These are phyloP conservation scores for Pythium phragmiticola DNA, from an alignment of 352 stramenopile species.

Conservation along the genomic window DNA sequence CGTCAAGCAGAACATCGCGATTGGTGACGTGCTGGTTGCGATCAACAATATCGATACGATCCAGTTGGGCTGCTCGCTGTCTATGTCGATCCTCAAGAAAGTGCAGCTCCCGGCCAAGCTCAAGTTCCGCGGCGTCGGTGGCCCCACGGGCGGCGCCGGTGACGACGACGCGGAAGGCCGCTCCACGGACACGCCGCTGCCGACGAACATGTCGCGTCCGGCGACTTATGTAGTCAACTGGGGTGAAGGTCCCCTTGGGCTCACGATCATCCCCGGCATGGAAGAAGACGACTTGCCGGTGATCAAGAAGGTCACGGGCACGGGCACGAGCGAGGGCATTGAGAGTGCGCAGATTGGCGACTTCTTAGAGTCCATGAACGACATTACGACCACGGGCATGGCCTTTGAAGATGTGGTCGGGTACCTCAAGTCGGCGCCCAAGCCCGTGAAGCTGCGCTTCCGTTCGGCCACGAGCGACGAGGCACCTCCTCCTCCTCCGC, in stretches of 20 bases:
- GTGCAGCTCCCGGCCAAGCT: slow-evolving; percentile 83
- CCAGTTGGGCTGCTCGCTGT: slow-evolving; percentile 81
- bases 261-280: slow-evolving; percentile 85
- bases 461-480: slow-evolving; percentile 44
- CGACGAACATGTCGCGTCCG: slow-evolving; percentile 54
- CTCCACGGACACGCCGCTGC: slow-evolving; percentile 23
- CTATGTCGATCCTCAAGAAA: slow-evolving; percentile 89
- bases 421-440: slow-evolving; percentile 78
- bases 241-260: slow-evolving; percentile 71
- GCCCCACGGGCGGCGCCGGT: slow-evolving; percentile 29
- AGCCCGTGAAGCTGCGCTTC: slow-evolving; percentile 75
- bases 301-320: slow-evolving; percentile 88
- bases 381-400: slow-evolving; percentile 59
- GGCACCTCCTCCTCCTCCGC: slow-evolving; percentile 4
- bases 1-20: slow-evolving; percentile 88
- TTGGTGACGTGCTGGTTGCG: slow-evolving; percentile 79
- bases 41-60: slow-evolving; percentile 92
- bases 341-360: slow-evolving; percentile 82
- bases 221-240: slow-evolving; percentile 77
- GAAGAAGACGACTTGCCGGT: slow-evolving; percentile 77
- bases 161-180: slow-evolving; percentile 28
- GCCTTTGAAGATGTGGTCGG: slow-evolving; percentile 82
- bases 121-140: slow-evolving; percentile 80
- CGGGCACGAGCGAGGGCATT: slow-evolving; percentile 72
- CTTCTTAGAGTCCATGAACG: slow-evolving; percentile 82